Evolutionary conservation across 495 filamentous ascomycete genomes (phyloP), one percentile per base, ranked within the genome.

Genomic region (Trypethelium eluteriae): DNA sequence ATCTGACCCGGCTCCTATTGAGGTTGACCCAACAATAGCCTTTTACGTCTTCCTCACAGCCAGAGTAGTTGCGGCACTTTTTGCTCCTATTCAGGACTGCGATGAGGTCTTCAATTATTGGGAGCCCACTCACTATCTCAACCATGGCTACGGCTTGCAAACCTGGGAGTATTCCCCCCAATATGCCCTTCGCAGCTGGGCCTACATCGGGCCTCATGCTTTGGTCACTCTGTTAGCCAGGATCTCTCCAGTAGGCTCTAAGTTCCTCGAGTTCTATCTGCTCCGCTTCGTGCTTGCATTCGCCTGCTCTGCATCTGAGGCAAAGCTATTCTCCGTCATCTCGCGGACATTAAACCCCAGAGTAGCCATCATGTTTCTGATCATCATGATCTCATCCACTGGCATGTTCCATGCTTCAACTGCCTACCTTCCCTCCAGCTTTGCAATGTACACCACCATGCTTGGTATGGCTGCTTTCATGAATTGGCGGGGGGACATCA

Each of bases 91-190:
- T 71, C 93, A 96, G 72, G 95, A 99, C 76, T 99, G 95, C 73
- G 95, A 99, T 74, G 95, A 99, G 79, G 92, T 93, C 3, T 99
- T 96, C 82, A 99, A 99, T 73, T 99, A 95, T 79, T 99, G 95
- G 95, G 95, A 99, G 72, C 94, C 95, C 1, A 86, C 92, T 0
- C 95, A 99, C 77, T 99, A 97, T 75, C 84, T 99, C 38, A 86
- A 85, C 67, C 92, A 96, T 80, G 90, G 91, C 73, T 93, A 93
- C 73, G 95, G 95, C 38, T 79, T 98, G 41, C 91, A 99, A 78
- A 99, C 95, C 16, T 99, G 95, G 95, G 95, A 99, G 75, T 99
- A 98, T 77, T 96, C 93, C 0, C 95, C 95, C 1, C 88, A 92
- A 61, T 98, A 91, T 75, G 90, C 91, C 39, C 96, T 99, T 71